Percentiles rank a stretch among this genome's conserved stretches.
phyloP scores from a whole-genome alignment of 2,329 filamentous ascomycete genomes.

The Phialocephala subalpina region DNA sequence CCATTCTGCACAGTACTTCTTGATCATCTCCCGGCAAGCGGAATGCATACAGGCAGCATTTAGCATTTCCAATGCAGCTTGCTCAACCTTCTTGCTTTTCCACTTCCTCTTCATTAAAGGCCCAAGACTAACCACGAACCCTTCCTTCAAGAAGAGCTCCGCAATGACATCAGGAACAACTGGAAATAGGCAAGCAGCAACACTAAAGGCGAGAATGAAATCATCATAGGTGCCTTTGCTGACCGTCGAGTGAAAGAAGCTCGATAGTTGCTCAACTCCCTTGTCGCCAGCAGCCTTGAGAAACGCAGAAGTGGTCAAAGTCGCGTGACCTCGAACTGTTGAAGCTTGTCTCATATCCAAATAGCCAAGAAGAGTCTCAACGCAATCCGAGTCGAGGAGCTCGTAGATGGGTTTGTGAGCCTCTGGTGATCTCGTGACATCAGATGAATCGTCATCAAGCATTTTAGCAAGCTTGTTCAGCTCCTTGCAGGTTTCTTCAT shows the following conservation, averaged over 20 bases:
- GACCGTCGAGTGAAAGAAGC: constrained; percentile 78
- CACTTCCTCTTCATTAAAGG: constrained; percentile 80
- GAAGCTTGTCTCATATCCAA: constrained; percentile 84
- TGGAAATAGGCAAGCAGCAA: constrained; percentile 88
- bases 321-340: constrained; percentile 80
- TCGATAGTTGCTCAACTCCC: constrained; percentile 73
- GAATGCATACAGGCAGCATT: constrained; percentile 91
- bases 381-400: constrained; percentile 74
- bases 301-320: constrained; percentile 82
- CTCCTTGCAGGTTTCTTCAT: constrained; percentile 70
- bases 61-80: constrained; percentile 85
- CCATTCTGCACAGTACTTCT: constrained; percentile 87
- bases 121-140: constrained; percentile 81
- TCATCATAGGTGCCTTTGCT: constrained; percentile 83
- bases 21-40: constrained; percentile 82
- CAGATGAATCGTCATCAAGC: constrained; percentile 56
- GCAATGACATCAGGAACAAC: constrained; percentile 79
- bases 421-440: constrained; percentile 33
- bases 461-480: constrained; percentile 67
- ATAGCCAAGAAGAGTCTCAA: constrained; percentile 86
- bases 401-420: constrained; percentile 52
- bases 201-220: constrained; percentile 90
- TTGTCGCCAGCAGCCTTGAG: constrained; percentile 78
- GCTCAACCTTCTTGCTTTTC: constrained; percentile 87
- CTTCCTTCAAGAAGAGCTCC: constrained; percentile 85